These are phyloP conservation scores for Hemerocallis citrina DNA, from an alignment of 106 monocot genomes.

Conservation along the genomic window DNA sequence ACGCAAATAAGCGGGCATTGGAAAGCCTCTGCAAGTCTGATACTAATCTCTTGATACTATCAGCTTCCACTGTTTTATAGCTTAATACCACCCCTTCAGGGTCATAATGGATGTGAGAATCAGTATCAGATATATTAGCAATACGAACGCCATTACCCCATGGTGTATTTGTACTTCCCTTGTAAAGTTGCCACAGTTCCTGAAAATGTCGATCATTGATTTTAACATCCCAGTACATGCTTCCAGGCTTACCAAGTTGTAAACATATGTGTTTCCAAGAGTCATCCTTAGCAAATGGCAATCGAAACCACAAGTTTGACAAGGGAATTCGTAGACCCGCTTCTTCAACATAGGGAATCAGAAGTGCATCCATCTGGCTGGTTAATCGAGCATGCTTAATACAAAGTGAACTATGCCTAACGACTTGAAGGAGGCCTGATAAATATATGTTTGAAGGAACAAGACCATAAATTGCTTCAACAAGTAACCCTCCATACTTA, in stretches of 20 bases:
- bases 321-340: constrained; percentile 55
- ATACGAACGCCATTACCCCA: constrained; percentile 82
- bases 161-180: constrained; percentile 50
- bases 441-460: constrained; percentile 58
- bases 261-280: constrained; percentile 87
- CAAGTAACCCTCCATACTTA: constrained; percentile 49
- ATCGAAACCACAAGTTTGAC: constrained; percentile 78
- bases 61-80: constrained; percentile 69
- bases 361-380: constrained; percentile 91
- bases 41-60: constrained; percentile 77
- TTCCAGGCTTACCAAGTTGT: constrained; percentile 88
- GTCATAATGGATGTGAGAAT: constrained; percentile 89
- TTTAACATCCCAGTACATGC: constrained; percentile 94
- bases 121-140: constrained; percentile 90
- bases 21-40: constrained; percentile 80
- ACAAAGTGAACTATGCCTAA: constrained; percentile 89
- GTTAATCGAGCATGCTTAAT: constrained; percentile 93
- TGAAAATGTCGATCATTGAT: constrained; percentile 82
- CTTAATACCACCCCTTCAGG: constrained; percentile 69
- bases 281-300: constrained; percentile 75
- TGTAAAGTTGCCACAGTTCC: constrained; percentile 84
- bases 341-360: constrained; percentile 97
- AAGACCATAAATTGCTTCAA: constrained; percentile 49
- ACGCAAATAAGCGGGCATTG: constrained; percentile 81
- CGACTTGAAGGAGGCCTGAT: constrained; percentile 69